Base-by-base conservation (phyloP, 371 early-diverging fungal genomes). In the Parasitella parasitica region DNA sequence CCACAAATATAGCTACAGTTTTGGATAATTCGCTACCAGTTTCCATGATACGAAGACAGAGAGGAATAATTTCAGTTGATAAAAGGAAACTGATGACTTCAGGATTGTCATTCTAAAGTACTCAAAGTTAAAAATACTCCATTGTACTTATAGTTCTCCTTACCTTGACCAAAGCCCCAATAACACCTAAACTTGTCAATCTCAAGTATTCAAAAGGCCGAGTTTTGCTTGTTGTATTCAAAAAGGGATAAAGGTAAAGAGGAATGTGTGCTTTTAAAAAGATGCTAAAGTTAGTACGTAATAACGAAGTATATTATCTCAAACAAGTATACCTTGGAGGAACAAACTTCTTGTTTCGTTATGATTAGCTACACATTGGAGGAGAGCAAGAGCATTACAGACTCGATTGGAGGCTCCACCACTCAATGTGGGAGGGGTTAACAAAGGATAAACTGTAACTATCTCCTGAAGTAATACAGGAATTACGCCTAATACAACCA, bases 11-110 rank as follows among this genome's bases (percentile, higher is more conserved):
- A 26, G 99, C 98, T 56, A 96, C 96, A n/a, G 96, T 94, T 73
- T 99, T 99, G 43, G 96, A 95, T 22, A 97, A 86, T 72, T 97
- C 97, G 56, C 90, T 89, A 24, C 99, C 99, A 20, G 93, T 93
- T 69, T 99, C 98, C 96, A 99, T 97, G 67, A 97, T 98, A 62
- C 97, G 90, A 20, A 99, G 86, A 73, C 98, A 96, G 8, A 99
- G 87, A 2, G 99, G 99, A 58, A 99, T 94, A 60, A 99, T 96
- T 78, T 99, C 99, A 41, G 99, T 99, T 24, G 93, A 93, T 18
- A 98, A 85, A 59, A 99, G 82, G 69, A 97, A 97, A 43, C 88
- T 89, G 65, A 97, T 95, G 12, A 97, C 94, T 60, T 97, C 97
- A 22, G 94, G 89, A 74, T 91, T 94, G 74, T 96, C 97, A 64